A percentile compares a stretch with the other conserved stretches of the same genome.
Evolutionary conservation across 106 monocot species (phyloP).

Genomic region (Dioscorea zingiberensis): DNA sequence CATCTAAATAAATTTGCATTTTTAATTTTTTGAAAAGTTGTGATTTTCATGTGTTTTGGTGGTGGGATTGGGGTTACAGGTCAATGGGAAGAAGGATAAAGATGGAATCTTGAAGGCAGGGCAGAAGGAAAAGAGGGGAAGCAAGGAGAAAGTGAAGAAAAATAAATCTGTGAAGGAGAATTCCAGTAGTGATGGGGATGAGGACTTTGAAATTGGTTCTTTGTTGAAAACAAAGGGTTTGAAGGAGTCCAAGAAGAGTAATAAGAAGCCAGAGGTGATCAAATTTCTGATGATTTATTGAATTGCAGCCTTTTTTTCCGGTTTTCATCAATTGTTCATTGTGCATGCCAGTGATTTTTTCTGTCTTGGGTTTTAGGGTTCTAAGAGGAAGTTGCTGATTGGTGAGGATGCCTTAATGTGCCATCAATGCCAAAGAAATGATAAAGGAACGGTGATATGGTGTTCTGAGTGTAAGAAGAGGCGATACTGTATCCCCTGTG

Average conservation of each 20-base stretch:
- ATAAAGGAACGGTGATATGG: constrained; percentile 28
- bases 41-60: background rate
- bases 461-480: constrained; percentile 23
- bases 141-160: background rate
- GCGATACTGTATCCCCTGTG: constrained; percentile 29
- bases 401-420: constrained; percentile 29
- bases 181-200: background rate
- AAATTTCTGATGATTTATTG: background rate
- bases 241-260: background rate
- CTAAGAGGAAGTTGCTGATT: constrained; percentile 14
- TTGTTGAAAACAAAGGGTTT: too few species aligned
- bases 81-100: background rate
- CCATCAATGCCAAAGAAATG: constrained; percentile 41
- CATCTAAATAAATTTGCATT: background rate
- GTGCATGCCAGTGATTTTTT: background rate
- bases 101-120: background rate
- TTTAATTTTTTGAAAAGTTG: background rate
- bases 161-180: background rate
- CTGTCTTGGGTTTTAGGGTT: background rate
- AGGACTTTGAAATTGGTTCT: background rate
- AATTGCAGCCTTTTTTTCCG: background rate
- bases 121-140: background rate
- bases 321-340: background rate
- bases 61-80: background rate
- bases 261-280: constrained; percentile 2